Conservation (phyloP, 1,284 basidiomycete genomes). For the Ganoderma resinaceum region DNA sequence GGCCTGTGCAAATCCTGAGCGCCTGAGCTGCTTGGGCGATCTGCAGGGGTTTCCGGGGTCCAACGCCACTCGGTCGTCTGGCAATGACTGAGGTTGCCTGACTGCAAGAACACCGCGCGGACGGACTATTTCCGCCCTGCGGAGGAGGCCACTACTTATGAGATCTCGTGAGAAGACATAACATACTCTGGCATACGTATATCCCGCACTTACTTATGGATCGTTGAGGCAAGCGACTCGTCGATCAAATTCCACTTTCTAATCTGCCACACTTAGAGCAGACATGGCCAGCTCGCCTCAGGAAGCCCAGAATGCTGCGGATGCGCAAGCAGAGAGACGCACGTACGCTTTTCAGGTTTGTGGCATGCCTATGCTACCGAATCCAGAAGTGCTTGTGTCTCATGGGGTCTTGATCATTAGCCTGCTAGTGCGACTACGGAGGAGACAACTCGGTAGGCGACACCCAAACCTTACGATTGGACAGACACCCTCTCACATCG, state of each 20-base stretch:
- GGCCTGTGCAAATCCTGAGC: neutral
- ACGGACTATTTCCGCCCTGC: neutral
- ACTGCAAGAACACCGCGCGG: neutral
- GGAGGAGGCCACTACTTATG: neutral
- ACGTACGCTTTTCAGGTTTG: slow-evolving; percentile 1
- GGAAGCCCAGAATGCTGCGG: neutral
- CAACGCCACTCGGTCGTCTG: too few species aligned
- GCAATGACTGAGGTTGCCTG: too few species aligned
- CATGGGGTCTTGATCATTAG: neutral
- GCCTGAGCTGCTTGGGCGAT: neutral
- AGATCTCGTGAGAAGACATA: neutral
- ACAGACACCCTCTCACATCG: neutral
- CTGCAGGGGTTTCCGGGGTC: neutral
- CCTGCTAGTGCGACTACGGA: neutral
- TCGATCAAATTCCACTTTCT: neutral
- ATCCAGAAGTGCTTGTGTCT: neutral
- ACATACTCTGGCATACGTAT: neutral
- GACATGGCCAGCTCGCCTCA: neutral
- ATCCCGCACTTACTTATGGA: neutral
- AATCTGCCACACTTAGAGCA: neutral
- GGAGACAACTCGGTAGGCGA: slow-evolving; percentile 2
- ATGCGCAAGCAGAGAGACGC: neutral
- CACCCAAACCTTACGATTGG: neutral
- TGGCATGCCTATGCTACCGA: neutral
- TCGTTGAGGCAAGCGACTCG: neutral